Percentiles rank a stretch among this genome's conserved stretches.
These are phyloP conservation scores for Eucalyptus microcorys DNA, from an alignment of 345 rosid species.

Conservation along the genomic window DNA sequence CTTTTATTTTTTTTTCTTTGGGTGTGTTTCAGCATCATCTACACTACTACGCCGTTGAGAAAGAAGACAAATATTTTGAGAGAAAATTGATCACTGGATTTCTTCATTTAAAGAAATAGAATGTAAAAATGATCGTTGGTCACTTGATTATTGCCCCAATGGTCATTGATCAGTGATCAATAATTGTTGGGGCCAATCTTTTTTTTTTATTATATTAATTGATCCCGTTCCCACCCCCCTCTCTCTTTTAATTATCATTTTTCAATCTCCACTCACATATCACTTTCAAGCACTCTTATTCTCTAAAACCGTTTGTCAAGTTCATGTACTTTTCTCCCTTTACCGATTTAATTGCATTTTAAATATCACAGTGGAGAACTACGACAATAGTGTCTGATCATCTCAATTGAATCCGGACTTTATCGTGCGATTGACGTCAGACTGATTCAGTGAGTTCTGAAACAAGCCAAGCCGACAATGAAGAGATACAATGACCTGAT, in stretches of 20 bases:
- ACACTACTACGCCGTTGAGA: neutral
- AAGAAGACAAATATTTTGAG: neutral
- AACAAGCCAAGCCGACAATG: neutral
- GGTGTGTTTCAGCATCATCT: neutral
- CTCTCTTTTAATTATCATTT: neutral
- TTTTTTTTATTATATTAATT: neutral
- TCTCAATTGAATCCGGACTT: neutral
- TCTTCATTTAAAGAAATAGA: neutral
- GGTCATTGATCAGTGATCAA: neutral
- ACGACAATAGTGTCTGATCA: neutral
- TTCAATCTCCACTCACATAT: neutral
- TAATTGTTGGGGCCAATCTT: neutral
- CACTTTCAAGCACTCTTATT: neutral
- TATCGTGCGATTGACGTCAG: neutral
- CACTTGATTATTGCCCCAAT: neutral
- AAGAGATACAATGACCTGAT: neutral
- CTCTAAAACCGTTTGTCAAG: neutral
- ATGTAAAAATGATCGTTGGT: neutral
- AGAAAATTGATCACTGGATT: neutral
- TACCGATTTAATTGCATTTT: neutral
- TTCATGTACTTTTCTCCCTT: neutral
- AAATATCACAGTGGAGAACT: neutral
- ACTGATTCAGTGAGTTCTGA: neutral
- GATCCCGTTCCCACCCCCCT: rapidly evolving
- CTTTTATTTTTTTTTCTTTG: neutral